Base-by-base conservation (phyloP, 352 stramenopile species). In the Thraustochytrium striatum region DNA sequence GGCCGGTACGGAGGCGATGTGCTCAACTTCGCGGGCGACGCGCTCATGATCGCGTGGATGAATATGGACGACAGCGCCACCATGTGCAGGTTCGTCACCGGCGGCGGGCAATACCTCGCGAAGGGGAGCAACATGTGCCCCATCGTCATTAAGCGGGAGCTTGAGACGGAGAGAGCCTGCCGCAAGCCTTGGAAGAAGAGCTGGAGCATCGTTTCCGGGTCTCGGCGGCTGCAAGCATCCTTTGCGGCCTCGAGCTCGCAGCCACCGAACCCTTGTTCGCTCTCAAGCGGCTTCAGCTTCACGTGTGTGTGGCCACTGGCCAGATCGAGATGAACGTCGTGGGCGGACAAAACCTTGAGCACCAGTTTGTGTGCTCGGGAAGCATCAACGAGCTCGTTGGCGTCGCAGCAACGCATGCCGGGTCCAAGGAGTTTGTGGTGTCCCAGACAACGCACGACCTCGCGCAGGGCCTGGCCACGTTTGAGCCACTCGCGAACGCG, bases 31-130 rank as follows among this genome's bases (percentile, higher is more conserved):
- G 82, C 82, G 1, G 82, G 82, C 19, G 82, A 85, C 41, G 82
- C 82, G 9, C 68, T 85, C 13, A 85, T 85, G 25, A 83, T 85
- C 11, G 79, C 61, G 43, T 85, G 82, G 82, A 81, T 81, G n/a
- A 25, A 70, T 35, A 70, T 70, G 19, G 16, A 13, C 1, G n/a
- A n/a, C n/a, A n/a, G n/a, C n/a, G n/a, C n/a, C n/a, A n/a, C n/a
- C n/a, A n/a, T n/a, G n/a, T n/a, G n/a, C n/a, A n/a, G n/a, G n/a
- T n/a, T n/a, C n/a, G n/a, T n/a, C n/a, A n/a, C n/a, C n/a, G n/a
- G n/a, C n/a, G n/a, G n/a, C n/a, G n/a, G n/a, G n/a, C n/a, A n/a
- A n/a, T n/a, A n/a, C n/a, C n/a, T n/a, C n/a, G n/a, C n/a, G n/a
- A n/a, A n/a, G n/a, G n/a, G n/a, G n/a, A n/a, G n/a, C n/a, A n/a